Base-by-base conservation (phyloP, 2,329 filamentous ascomycete species). In the Aspergillus spinulosporus region DNA sequence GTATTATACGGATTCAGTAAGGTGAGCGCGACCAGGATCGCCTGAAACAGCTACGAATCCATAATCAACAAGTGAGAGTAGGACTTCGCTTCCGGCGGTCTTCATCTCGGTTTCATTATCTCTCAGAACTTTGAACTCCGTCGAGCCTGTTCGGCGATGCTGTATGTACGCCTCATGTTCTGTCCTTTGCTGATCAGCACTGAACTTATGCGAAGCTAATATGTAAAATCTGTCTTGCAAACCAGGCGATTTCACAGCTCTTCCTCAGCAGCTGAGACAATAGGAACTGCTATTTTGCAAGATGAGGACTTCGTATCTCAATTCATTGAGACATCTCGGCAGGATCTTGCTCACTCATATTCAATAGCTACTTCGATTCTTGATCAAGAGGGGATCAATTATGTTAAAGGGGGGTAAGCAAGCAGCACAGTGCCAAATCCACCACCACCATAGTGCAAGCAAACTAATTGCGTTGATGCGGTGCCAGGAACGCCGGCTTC, bases 1-100 rank as follows among this genome's bases (percentile, higher is more conserved):
- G 74, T 83, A 1, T 62, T 82, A 3, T 77, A 74, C 47, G 75
- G 74, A 0, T 70, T 77, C 51, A 72, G 71, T 61, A 73, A 76
- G 63, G 68, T 68, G 64, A 26, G 31, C 9, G 60, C 6, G 21
- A 21, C 21, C 21, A 21, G 21, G 21, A 21, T 21, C 21, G 21
- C 21, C 21, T 21, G 21, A 21, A 21, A 21, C 21, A 21, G 21
- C 21, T 21, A 21, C 21, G 21, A 46, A 36, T 12, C 11, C 6
- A 32, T 52, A 39, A 52, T 39, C 21, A 15, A 39, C 28, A 15
- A 6, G 29, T 4, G 21, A 21, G 21, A 21, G 11, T 29, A 71
- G 68, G 68, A 70, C 49, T 70, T 71, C 42, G 68, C 67, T 9
- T 64, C 67, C 5, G 68, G 67, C 1, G 68, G 67, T 14, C 61